Evolutionary conservation across 108 stramenopile genomes (phyloP).

Genomic region (Skeletonema potamos): DNA sequence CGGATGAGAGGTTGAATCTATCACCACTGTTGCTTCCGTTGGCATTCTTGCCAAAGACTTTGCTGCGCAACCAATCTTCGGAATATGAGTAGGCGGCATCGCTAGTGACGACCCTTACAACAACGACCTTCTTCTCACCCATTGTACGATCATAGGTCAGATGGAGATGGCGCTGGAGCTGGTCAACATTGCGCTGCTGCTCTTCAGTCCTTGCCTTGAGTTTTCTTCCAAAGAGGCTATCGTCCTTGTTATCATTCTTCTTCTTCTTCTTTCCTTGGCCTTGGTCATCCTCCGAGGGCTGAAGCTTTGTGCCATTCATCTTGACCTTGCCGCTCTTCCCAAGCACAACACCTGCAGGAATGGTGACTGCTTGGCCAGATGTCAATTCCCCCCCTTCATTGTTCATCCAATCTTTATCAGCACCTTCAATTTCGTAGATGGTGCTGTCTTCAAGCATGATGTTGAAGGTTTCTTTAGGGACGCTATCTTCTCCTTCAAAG

Average conservation of each 20-base stretch:
- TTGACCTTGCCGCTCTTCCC: not conserved
- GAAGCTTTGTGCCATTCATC: not conserved
- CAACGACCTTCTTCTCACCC: conserved; percentile 23
- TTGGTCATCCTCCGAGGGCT: no score
- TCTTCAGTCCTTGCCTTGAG: not conserved
- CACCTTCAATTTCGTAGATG: not conserved
- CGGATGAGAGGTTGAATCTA: conserved; percentile 19
- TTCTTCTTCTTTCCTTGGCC: not conserved
- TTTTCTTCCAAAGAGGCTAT: not conserved
- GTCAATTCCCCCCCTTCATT: not conserved
- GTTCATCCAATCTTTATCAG: not conserved
- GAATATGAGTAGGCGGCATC: conserved; percentile 4
- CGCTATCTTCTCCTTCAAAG: not conserved
- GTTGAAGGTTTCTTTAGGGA: not conserved
- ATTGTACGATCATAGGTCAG: no score
- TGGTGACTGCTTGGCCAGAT: not conserved
- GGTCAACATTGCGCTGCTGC: not conserved
- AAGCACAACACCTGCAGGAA: not conserved
- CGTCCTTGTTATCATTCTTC: no score
- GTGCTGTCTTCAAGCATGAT: not conserved
- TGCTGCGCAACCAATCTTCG: not conserved
- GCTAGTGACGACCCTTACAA: conserved; percentile 24
- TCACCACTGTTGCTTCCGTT: not conserved
- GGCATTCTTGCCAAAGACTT: conserved; percentile 3
- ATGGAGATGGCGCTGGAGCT: not conserved